Evolutionary conservation across 2,329 filamentous ascomycete species (phyloP), one percentile per base, ranked within the genome.

Genomic region (Alternaria incomplexa): DNA sequence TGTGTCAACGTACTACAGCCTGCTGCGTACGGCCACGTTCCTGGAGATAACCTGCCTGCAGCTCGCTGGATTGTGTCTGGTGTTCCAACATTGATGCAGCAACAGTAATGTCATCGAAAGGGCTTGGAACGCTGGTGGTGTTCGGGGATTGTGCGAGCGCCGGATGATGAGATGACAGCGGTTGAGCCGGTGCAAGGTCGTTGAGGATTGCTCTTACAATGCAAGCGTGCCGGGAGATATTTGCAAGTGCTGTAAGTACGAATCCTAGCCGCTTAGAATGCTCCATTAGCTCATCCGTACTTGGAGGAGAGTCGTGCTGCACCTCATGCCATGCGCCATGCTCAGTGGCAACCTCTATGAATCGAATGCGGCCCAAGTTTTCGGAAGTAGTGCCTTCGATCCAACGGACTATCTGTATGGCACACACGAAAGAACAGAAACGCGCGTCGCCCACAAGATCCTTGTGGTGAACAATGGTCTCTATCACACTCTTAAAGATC

Each of bases 81-180:
- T n/a, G n/a, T 17, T 3, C n/a, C 36, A 40, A 11, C 8, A 40
- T 6, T 1, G 8, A 40, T 40, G 36, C n/a, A 11, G 36, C 36
- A 0, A 1, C 32, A 6, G 10, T 2, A 1, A 40, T 40, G 1
- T 17, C 5, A 0, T 40, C 32, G 0, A 40, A 40, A 0, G 32
- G 32, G 0, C 0, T n/a, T 40, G 0, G 15, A 10, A 10, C 15
- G 4, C 32, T n/a, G 15, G 15, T 0, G 3, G 36, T 40, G 15
- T 1, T 17, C 36, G 36, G 17, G 1, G 15, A 40, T 40, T 40
- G 36, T 8, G 36, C 36, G 10, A n/a, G 15, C 15, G 15, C 1
- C 15, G 32, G 5, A 0, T n/a, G 32, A 0, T 0, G 0, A 0
- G 15, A 3, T 40, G 32, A 40, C 15, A n/a, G n/a, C 0, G 15